These are phyloP conservation scores for Calonectria ilicicola DNA, from an alignment of 2,329 filamentous ascomycete genomes.

Conservation along the genomic window DNA sequence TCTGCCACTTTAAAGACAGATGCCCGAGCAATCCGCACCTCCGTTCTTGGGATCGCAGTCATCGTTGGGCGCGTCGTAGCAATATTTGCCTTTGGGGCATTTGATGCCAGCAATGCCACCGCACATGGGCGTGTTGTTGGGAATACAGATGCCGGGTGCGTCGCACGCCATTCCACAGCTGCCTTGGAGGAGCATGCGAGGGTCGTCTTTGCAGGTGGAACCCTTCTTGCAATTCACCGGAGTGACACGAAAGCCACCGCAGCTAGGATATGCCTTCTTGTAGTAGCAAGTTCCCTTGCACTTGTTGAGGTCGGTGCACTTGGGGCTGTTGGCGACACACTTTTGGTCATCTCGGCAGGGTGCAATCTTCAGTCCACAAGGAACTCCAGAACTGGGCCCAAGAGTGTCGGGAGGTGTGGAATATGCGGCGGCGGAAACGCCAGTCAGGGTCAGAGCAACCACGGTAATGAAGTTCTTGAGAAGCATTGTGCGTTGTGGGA, in stretches of 20 bases:
- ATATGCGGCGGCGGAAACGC: slow-evolving; percentile 14
- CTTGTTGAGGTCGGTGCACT: slow-evolving; percentile 42
- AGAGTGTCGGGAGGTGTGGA: neutral
- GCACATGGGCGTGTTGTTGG: slow-evolving; percentile 35
- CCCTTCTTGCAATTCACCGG: slow-evolving; percentile 42
- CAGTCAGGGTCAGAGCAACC: slow-evolving; percentile 33
- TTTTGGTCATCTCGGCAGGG: slow-evolving; percentile 40
- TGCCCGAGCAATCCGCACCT: slow-evolving; percentile 46
- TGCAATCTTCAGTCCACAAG: slow-evolving; percentile 46
- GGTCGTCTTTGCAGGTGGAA: slow-evolving; percentile 48
- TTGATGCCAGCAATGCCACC: slow-evolving; percentile 39
- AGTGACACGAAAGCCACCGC: slow-evolving; percentile 45
- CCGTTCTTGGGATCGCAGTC: slow-evolving; percentile 43
- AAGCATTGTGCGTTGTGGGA: slow-evolving; percentile 35
- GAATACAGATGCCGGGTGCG: slow-evolving; percentile 48
- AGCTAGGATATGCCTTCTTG: slow-evolving; percentile 46
- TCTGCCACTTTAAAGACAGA: slow-evolving; percentile 42
- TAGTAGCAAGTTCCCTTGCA: slow-evolving; percentile 46
- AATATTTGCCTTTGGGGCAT: slow-evolving; percentile 45
- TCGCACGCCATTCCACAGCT: slow-evolving; percentile 52
- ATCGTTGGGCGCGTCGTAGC: slow-evolving; percentile 45
- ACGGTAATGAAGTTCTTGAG: slow-evolving; percentile 33
- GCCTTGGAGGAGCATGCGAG: slow-evolving; percentile 36
- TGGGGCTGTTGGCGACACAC: slow-evolving; percentile 38
- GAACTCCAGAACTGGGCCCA: slow-evolving; percentile 14